A percentile compares a stretch with the other conserved stretches of the same genome.
Conservation (phyloP, 2,329 filamentous ascomycete species). For the Clarireedia monteithiana region DNA sequence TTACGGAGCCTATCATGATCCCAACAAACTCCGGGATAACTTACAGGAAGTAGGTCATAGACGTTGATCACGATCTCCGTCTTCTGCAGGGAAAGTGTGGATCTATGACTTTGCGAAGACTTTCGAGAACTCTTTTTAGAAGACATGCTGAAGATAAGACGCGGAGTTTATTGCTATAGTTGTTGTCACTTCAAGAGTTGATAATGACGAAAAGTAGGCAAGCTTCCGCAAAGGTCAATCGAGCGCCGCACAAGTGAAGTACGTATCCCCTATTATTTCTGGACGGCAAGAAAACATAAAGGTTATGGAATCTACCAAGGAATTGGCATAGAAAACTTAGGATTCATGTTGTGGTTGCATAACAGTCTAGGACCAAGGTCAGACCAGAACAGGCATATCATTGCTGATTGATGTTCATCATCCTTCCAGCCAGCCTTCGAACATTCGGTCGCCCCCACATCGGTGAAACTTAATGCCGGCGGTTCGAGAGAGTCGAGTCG, state of each 20-base stretch:
- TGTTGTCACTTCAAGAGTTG: not conserved
- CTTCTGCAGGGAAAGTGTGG: constrained; percentile 61
- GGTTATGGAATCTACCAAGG: not conserved
- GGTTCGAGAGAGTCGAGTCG: too few species aligned
- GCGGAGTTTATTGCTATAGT: not conserved
- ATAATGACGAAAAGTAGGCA: too few species aligned
- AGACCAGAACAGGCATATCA: not conserved
- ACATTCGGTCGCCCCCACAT: not conserved
- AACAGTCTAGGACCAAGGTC: not conserved
- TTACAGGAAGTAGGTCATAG: constrained; percentile 67
- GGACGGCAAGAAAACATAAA: too few species aligned
- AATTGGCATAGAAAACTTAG: not conserved
- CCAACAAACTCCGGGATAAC: constrained; percentile 7
- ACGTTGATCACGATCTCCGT: constrained; percentile 70
- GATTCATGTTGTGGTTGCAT: not conserved
- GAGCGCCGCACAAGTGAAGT: not conserved
- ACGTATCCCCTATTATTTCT: not conserved
- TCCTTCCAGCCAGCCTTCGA: not conserved
- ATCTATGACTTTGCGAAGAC: constrained; percentile 42
- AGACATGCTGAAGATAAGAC: constrained; percentile 17
- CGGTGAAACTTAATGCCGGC: not conserved
- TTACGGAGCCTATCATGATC: not conserved
- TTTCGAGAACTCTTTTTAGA: constrained; percentile 24
- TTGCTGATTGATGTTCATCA: too few species aligned
- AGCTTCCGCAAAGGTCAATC: not conserved